Conservation (phyloP, 441 rosid species). For the Rhodomyrtus psidioides region DNA sequence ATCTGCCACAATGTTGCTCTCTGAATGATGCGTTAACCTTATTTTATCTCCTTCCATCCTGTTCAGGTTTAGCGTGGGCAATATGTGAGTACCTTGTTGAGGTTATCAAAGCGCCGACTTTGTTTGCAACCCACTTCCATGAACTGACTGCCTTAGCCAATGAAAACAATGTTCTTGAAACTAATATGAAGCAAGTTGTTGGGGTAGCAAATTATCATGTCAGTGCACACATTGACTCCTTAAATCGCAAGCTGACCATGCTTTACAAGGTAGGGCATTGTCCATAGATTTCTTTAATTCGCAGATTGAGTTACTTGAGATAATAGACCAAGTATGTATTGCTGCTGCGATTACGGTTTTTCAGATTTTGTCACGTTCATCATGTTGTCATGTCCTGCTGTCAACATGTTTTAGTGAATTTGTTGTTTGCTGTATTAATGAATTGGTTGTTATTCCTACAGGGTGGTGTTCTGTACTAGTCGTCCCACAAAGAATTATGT, state of each 20-base stretch:
- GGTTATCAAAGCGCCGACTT: slow-evolving; percentile 84
- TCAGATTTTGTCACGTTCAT: not conserved
- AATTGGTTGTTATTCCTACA: not conserved
- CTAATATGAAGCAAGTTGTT: slow-evolving; percentile 32
- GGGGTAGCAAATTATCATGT: slow-evolving; percentile 97
- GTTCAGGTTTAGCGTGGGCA: slow-evolving; percentile 96
- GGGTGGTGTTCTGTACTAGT: not conserved
- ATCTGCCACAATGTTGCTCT: not conserved
- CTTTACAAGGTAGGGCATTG: slow-evolving; percentile 74
- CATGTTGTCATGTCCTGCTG: not conserved
- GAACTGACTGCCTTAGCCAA: slow-evolving; percentile 91
- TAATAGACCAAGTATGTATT: not conserved
- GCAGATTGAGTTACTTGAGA: not conserved
- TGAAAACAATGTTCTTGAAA: slow-evolving; percentile 33
- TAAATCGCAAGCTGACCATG: slow-evolving; percentile 90
- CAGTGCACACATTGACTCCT: slow-evolving; percentile 90
- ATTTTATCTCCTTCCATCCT: not conserved
- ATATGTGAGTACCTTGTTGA: slow-evolving; percentile 94
- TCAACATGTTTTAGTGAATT: not conserved
- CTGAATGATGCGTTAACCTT: not conserved
- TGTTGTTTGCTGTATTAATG: not conserved
- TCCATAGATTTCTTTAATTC: not conserved
- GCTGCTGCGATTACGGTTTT: not conserved
- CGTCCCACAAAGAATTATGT: not conserved
- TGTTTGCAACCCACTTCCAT: slow-evolving; percentile 98